Evolutionary conservation across 352 stramenopile species (phyloP).

Genomic region (Globisporangium megalacanthum): DNA sequence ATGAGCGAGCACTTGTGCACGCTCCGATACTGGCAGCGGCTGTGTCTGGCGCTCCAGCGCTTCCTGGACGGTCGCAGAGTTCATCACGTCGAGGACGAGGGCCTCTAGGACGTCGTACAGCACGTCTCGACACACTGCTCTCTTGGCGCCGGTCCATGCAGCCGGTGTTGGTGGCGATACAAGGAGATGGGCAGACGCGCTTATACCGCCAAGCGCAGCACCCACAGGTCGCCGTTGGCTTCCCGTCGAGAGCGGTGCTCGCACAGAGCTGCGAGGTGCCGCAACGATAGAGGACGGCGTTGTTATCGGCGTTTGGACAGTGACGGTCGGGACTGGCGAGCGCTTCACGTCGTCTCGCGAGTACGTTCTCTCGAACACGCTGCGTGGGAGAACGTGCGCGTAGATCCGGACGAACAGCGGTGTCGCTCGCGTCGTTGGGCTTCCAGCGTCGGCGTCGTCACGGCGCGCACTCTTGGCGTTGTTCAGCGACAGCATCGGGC

Average conservation of each 20-base stretch:
- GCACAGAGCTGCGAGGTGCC: neutral
- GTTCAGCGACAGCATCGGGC: neutral
- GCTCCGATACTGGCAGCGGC: conserved; percentile 21
- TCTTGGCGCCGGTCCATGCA: conserved; percentile 3
- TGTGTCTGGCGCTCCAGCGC: conserved; percentile 33
- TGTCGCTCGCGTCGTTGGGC: neutral
- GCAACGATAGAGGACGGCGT: neutral
- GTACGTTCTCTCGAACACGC: conserved; percentile 48
- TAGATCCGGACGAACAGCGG: conserved; percentile 48
- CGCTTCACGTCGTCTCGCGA: conserved; percentile 25
- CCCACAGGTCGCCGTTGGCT: neutral
- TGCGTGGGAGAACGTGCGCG: conserved; percentile 46
- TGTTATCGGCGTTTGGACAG: neutral
- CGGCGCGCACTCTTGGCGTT: conserved; percentile 9
- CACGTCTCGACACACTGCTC: conserved; percentile 29
- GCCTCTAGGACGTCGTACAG: conserved; percentile 52
- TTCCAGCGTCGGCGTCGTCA: neutral
- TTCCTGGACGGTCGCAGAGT: conserved; percentile 38
- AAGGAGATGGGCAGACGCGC: neutral
- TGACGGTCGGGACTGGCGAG: conserved; percentile 23
- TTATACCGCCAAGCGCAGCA: neutral
- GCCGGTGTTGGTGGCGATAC: conserved; percentile 2
- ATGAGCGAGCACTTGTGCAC: conserved; percentile 17
- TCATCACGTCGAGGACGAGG: conserved; percentile 54
- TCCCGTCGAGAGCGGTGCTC: neutral